These are phyloP conservation scores for Leccinum ponderosum DNA, from an alignment of 1,284 basidiomycete genomes.

Conservation along the genomic window DNA sequence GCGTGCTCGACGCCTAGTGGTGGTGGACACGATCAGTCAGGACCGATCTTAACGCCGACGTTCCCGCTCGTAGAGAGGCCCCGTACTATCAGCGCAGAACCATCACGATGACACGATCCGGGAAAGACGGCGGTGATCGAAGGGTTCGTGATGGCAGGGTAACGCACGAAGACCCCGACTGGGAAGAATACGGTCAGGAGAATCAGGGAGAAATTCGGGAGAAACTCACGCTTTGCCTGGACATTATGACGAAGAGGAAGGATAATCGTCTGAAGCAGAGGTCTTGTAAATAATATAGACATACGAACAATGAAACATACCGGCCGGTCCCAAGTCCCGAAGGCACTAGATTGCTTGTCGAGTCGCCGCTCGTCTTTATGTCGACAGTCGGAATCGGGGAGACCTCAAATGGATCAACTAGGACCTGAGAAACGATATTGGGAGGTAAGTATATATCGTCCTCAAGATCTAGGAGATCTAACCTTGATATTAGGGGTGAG, in stretches of 20 bases:
- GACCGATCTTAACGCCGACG: too few relatives aligned
- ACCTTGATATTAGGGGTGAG: constrained; percentile 32
- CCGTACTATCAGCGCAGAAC: too few relatives aligned
- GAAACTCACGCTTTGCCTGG: constrained; percentile 47
- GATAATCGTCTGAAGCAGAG: constrained; percentile 63
- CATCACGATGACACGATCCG: constrained; percentile 51
- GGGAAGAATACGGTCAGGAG: constrained; percentile 4
- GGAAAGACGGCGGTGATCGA: constrained; percentile 25
- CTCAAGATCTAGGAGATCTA: constrained; percentile 34
- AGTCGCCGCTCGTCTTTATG: too few relatives aligned
- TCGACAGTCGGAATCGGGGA: too few relatives aligned
- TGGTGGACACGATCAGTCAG: too few relatives aligned
- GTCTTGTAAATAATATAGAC: constrained; percentile 36
- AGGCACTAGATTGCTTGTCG: too few relatives aligned
- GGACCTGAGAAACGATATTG: too few relatives aligned
- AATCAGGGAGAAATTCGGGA: background rate
- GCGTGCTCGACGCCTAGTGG: too few relatives aligned
- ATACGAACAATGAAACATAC: too few relatives aligned
- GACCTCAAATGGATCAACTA: too few relatives aligned
- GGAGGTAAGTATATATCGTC: constrained; percentile 18
- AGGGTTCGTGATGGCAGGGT: constrained; percentile 13
- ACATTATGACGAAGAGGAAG: constrained; percentile 64
- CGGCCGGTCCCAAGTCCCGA: too few relatives aligned
- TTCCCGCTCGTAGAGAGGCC: too few relatives aligned
- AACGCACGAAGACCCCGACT: constrained; percentile 58